These are phyloP conservation scores for Exserohilum rostratum DNA, from an alignment of 2,329 filamentous ascomycete genomes.

Conservation along the genomic window DNA sequence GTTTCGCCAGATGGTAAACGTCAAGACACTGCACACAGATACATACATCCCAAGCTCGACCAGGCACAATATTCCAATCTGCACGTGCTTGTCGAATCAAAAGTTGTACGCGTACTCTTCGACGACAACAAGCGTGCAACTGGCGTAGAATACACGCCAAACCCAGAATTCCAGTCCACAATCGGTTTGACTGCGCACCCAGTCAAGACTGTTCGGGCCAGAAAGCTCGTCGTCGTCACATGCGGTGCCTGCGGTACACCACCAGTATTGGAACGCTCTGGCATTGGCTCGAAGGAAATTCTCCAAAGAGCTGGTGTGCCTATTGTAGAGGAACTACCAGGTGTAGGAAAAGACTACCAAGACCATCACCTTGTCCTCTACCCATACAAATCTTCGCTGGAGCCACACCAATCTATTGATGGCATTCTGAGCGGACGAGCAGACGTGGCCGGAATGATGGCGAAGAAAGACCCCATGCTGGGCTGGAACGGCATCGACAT, in stretches of 20 bases:
- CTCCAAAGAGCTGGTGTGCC: conserved; percentile 59
- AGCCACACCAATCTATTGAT: conserved; percentile 60
- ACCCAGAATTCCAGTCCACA: conserved; percentile 46
- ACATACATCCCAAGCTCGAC: conserved; percentile 60
- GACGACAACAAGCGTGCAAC: conserved; percentile 60
- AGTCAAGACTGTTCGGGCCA: conserved; percentile 54
- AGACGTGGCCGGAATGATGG: conserved; percentile 54
- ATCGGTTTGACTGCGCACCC: conserved; percentile 43
- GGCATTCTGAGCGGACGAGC: conserved; percentile 57
- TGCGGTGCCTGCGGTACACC: conserved; percentile 62
- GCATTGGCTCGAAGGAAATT: conserved; percentile 60
- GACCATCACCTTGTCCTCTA: conserved; percentile 65
- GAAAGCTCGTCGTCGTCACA: conserved; percentile 61
- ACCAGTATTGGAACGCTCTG: conserved; percentile 66
- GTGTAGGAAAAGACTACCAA: conserved; percentile 69
- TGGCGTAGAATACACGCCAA: conserved; percentile 65
- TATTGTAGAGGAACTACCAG: conserved; percentile 61
- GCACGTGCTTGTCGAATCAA: conserved; percentile 63
- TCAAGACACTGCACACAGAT: conserved; percentile 64
- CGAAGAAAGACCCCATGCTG: conserved; percentile 56
- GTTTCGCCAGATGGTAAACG: conserved; percentile 59
- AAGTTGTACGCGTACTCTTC: conserved; percentile 63
- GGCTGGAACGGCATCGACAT: conserved; percentile 66
- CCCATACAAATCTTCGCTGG: conserved; percentile 58
- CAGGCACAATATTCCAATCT: conserved; percentile 62